phyloP scores from a whole-genome alignment of 768 basidiomycete genomes.

The Boletus huronensis region DNA sequence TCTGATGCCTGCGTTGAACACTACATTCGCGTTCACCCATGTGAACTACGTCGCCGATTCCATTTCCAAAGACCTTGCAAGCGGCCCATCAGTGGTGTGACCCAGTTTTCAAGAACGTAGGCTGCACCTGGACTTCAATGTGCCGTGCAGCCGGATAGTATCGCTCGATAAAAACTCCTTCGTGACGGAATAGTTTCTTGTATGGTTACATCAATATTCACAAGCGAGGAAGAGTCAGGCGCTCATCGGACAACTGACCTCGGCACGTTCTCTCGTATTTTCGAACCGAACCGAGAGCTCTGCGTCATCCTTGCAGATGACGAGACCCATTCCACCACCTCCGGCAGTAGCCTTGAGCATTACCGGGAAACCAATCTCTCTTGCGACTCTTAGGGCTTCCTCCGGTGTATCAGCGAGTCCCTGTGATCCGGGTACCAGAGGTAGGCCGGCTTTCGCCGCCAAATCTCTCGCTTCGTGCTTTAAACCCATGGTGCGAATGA shows the following conservation, averaged over 20 bases:
- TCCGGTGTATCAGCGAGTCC: conserved; percentile 41
- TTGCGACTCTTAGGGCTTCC: conserved; percentile 41
- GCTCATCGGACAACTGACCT: conserved; percentile 36
- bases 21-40: conserved; percentile 72
- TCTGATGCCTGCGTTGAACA: conserved; percentile 66
- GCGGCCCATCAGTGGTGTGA: conserved; percentile 4
- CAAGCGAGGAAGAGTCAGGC: neutral
- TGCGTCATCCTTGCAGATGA: conserved; percentile 43
- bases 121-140: conserved; percentile 57
- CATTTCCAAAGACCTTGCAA: conserved; percentile 64
- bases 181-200: conserved; percentile 47
- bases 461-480: conserved; percentile 56
- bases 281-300: conserved; percentile 39
- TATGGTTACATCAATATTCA: neutral
- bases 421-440: conserved; percentile 55
- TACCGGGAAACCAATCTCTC: conserved; percentile 52
- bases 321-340: conserved; percentile 68
- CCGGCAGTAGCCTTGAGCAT: conserved; percentile 68
- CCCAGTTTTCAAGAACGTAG: neutral
- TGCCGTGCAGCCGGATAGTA: conserved; percentile 57
- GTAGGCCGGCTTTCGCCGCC: conserved; percentile 46
- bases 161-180: conserved; percentile 56
- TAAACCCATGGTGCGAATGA: conserved; percentile 54
- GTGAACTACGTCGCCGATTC: conserved; percentile 52
- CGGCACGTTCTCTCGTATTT: conserved; percentile 39